Evolutionary conservation across 352 stramenopile genomes (phyloP).

Genomic region (Pythium folliculosum): DNA sequence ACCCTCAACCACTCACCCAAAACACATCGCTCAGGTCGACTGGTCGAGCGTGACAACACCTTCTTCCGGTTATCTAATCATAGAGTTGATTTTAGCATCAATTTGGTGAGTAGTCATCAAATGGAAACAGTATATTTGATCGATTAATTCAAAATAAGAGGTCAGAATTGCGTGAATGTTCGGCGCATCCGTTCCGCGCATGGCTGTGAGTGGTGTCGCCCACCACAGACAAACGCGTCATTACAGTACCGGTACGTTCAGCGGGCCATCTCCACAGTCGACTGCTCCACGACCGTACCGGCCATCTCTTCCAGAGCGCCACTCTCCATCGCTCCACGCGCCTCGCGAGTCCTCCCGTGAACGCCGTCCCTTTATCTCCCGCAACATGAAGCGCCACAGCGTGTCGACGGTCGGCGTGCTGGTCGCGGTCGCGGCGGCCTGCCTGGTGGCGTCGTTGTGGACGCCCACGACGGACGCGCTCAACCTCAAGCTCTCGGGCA

Average conservation of each 20-base stretch:
- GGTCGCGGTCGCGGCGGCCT: slow-evolving; percentile 3
- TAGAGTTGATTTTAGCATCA: background rate
- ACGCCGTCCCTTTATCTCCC: background rate
- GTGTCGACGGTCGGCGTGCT: slow-evolving; percentile 1
- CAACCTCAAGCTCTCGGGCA: slow-evolving; percentile 73
- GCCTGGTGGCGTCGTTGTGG: slow-evolving; percentile 35
- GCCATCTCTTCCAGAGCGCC: too few relatives aligned
- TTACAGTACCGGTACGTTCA: too few relatives aligned
- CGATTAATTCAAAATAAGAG: too few relatives aligned
- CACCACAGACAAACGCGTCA: too few relatives aligned
- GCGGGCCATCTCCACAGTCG: too few relatives aligned
- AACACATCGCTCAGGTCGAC: background rate
- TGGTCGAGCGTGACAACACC: background rate
- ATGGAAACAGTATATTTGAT: too few relatives aligned
- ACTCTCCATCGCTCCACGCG: too few relatives aligned
- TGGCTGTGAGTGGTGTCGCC: too few relatives aligned
- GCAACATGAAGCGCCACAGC: slow-evolving; percentile 8
- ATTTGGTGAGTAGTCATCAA: too few relatives aligned
- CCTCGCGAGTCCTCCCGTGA: background rate
- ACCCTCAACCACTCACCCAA: slow-evolving; percentile 19
- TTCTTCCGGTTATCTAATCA: background rate
- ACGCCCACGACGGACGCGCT: slow-evolving; percentile 41
- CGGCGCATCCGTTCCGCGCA: too few relatives aligned
- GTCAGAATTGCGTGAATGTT: too few relatives aligned
- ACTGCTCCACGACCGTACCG: too few relatives aligned